Evolutionary conservation across 805 yeast genomes (phyloP).

Genomic region (Candida qinlingensis): DNA sequence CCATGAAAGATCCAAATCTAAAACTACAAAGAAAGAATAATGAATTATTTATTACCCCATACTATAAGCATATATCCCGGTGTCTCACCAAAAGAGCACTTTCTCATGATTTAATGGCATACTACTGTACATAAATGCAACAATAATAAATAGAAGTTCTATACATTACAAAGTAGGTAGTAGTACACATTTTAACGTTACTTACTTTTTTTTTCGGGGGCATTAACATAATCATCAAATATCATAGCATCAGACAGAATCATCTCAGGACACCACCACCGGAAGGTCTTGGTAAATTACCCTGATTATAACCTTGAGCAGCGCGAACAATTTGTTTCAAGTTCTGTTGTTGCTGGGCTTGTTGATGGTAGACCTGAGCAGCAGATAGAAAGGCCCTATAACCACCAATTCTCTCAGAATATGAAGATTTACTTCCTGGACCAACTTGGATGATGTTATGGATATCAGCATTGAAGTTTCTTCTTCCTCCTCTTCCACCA

Average conservation of each 20-base stretch:
- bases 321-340: constrained; percentile 11
- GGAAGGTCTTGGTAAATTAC: constrained; percentile 18
- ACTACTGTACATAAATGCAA: not conserved
- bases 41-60: not conserved
- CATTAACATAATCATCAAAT: not conserved
- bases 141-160: too few species aligned
- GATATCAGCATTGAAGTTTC: constrained; percentile 25
- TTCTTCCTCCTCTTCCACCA: constrained; percentile 30
- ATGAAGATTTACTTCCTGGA: constrained; percentile 41
- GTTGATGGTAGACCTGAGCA: constrained; percentile 15
- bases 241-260: not conserved
- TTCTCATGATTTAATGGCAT: not conserved
- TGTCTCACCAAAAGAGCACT: too few species aligned
- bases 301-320: constrained; percentile 3
- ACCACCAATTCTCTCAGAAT: constrained; percentile 46
- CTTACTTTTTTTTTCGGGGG: not conserved
- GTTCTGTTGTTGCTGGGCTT: constrained; percentile 13
- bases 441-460: constrained; percentile 42
- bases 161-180: too few species aligned
- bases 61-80: too few species aligned
- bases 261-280: constrained; percentile 23
- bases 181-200: too few species aligned
- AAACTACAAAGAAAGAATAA: not conserved
- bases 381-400: constrained; percentile 37
- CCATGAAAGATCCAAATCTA: not conserved